phyloP scores from a whole-genome alignment of 169 alveolate genomes.

The Plasmodium berghei region DNA sequence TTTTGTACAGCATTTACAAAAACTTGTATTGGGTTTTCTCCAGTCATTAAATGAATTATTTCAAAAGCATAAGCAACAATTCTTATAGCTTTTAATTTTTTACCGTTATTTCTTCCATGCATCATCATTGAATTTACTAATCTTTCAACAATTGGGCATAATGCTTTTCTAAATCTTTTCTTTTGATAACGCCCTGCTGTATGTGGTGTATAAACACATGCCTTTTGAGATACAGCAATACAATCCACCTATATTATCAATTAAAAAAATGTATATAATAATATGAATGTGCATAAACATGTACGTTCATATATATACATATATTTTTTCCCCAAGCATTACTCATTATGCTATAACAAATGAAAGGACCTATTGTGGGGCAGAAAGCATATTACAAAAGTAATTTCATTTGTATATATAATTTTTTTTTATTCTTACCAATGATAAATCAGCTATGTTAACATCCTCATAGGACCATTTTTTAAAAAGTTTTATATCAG shows the following conservation, averaged over 20 bases:
- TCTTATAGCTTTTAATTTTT: conserved; percentile 97
- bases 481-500: conserved; percentile 95
- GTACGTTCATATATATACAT: neutral
- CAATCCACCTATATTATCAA: conserved; percentile 89
- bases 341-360: too few relatives aligned
- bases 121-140: conserved; percentile 93
- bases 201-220: conserved; percentile 98
- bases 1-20: conserved; percentile 97
- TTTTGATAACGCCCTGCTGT: conserved; percentile 99
- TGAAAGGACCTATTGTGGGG: too few relatives aligned
- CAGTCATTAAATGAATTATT: conserved; percentile 97
- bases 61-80: conserved; percentile 98
- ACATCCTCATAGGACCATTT: conserved; percentile 98
- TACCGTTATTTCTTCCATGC: conserved; percentile 98
- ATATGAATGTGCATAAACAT: neutral
- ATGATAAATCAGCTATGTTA: conserved; percentile 95
- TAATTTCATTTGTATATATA: neutral
- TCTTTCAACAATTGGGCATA: conserved; percentile 99
- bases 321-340: too few relatives aligned
- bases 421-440: conserved; percentile 80
- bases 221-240: conserved; percentile 94
- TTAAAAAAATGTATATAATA: conserved; percentile 9
- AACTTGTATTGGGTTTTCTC: conserved; percentile 98
- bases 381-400: too few relatives aligned
- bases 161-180: conserved; percentile 98